These are phyloP conservation scores for Neurospora tetraspora DNA, from an alignment of 495 filamentous ascomycete genomes.

Conservation along the genomic window DNA sequence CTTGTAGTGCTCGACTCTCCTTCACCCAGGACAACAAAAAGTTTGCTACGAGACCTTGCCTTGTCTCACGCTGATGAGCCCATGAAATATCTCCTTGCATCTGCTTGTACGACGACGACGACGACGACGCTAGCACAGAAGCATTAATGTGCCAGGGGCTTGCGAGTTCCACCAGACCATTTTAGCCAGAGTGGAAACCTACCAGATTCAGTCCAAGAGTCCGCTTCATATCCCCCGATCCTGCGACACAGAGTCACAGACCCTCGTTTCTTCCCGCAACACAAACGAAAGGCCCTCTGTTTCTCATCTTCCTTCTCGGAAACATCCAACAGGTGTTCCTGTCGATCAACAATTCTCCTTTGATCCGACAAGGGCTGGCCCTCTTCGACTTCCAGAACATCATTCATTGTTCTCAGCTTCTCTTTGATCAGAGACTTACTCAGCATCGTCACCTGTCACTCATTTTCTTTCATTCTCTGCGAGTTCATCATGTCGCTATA, in stretches of 20 bases:
- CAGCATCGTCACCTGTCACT: constrained; percentile 1
- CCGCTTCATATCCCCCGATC: constrained; percentile 15
- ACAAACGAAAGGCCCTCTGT: constrained; percentile 3
- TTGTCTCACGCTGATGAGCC: neutral
- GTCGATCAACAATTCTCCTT: constrained; percentile 17
- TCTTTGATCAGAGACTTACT: neutral
- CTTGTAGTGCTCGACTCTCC: too few relatives aligned
- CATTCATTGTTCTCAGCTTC: neutral
- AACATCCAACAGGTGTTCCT: constrained; percentile 18
- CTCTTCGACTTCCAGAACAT: constrained; percentile 15
- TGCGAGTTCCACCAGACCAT: constrained; percentile 7
- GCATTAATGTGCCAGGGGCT: constrained; percentile 14
- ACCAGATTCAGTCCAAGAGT: constrained; percentile 1
- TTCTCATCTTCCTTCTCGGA: constrained; percentile 10
- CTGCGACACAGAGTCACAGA: constrained; percentile 22
- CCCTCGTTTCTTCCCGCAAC: neutral
- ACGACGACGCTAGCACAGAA: constrained; percentile 2
- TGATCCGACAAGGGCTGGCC: constrained; percentile 19
- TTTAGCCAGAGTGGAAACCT: constrained; percentile 5
- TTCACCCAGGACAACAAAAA: neutral
- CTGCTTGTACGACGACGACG: neutral
- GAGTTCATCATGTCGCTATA: constrained; percentile 19
- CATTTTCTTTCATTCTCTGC: neutral
- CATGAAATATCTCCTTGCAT: neutral
- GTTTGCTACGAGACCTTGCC: neutral